Base-by-base conservation (phyloP, 495 filamentous ascomycete genomes). In the Delitschia confertaspora region DNA sequence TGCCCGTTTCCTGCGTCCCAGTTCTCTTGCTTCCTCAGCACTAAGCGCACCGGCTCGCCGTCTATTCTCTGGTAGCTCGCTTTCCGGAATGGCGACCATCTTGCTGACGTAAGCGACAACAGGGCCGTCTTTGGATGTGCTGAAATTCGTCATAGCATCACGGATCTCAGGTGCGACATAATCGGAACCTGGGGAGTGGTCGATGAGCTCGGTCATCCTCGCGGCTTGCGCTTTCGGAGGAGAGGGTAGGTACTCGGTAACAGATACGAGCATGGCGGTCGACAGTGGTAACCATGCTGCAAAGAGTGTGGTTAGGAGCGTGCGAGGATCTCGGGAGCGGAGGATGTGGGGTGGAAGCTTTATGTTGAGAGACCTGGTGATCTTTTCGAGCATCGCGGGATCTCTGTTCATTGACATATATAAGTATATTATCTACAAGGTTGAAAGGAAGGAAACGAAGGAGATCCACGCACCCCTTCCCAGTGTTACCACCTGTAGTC, bases 101-200 rank as follows among this genome's bases (percentile, higher is more conserved):
- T 99, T 99, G 64, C 88, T 95, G 30, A 99, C 86, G 52, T 93
- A 99, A 7, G 88, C 91, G 5, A 96, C 85, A 2, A 93, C 79
- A 2, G 91, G 89, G 34, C 82, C 81, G 0, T 76, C 71, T 6
- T 72, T 63, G 1, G 63, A 65, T 3, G 74, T 76, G 50, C 83
- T 82, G 59, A 91, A 95, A 1, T 79, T 71, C 3, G 84, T 57
- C 78, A 96, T 87, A 6, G 91, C 88, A 14, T 81, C 69, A 45
- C 75, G 80, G 32, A 95, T 64, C 2, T 67, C 65, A 6, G 72
- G 65, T 39, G 83, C 77, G 14, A 96, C 72, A 45, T 76, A 69
- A 9, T 75, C 67, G 21, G 80, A 68, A 3, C 85, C 91, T 7
- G 89, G 91, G 0, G 88, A 91, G n/a, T 73, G 69, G 44, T 83